Percentiles rank a stretch among this genome's conserved stretches.
Conservation (phyloP, 2,329 filamentous ascomycete species). For the Aspergillus amoenus region DNA sequence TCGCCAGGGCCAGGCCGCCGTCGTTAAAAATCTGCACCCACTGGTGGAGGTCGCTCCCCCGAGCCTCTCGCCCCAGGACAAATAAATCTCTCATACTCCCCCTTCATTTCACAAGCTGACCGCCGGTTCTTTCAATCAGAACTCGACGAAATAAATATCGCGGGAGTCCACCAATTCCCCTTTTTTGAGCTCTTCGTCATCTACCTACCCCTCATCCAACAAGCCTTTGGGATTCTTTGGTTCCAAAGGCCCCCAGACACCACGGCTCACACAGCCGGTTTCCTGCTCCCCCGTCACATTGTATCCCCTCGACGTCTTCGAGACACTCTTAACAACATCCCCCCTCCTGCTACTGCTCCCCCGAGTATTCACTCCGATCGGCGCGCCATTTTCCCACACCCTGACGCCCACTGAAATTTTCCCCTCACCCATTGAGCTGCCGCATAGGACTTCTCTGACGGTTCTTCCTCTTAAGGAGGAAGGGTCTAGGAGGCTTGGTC, state of each 20-base stretch:
- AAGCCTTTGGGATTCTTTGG: slow-evolving; percentile 38
- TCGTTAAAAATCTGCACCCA: slow-evolving; percentile 23
- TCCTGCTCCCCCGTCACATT: slow-evolving; percentile 40
- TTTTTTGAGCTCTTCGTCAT: slow-evolving; percentile 10
- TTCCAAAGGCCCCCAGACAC: slow-evolving; percentile 40
- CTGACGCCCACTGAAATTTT: slow-evolving; percentile 48
- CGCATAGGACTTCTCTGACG: slow-evolving; percentile 98
- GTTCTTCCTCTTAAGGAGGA: slow-evolving; percentile 99
- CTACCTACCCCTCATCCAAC: slow-evolving; percentile 11
- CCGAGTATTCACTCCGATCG: slow-evolving; percentile 28
- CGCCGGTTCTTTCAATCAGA: slow-evolving; percentile 11
- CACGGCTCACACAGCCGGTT: slow-evolving; percentile 40
- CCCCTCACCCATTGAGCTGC: slow-evolving; percentile 78
- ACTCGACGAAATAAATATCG: slow-evolving; percentile 13
- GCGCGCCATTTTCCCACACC: slow-evolving; percentile 40
- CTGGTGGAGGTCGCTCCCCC: slow-evolving; percentile 8
- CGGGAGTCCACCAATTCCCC: slow-evolving; percentile 15
- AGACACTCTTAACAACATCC: slow-evolving; percentile 50
- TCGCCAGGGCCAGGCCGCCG: slow-evolving; percentile 10
- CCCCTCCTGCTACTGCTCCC: slow-evolving; percentile 40
- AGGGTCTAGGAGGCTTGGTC: slow-evolving; percentile 99
- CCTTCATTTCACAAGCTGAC: slow-evolving; percentile 12
- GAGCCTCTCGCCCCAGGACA: slow-evolving; percentile 1
- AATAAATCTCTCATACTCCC: slow-evolving; percentile 20
- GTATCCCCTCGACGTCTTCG: slow-evolving; percentile 43